Evolutionary conservation across 176 grass and related monocot species (phyloP).

Genomic region (Zizania latifolia): DNA sequence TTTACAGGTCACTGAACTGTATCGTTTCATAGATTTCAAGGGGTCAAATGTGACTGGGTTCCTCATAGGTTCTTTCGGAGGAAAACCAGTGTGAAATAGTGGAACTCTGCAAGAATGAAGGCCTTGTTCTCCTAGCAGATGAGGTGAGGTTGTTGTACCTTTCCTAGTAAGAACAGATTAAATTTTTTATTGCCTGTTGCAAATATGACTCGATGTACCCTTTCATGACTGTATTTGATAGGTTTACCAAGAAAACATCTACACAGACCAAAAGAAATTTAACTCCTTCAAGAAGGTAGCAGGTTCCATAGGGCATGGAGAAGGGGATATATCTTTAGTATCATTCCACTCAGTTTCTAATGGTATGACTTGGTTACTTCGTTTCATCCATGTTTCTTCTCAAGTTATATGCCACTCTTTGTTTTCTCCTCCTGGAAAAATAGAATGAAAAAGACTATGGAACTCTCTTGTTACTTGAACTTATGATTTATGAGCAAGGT

Average conservation of each 20-base stretch:
- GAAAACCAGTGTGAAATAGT: slow-evolving; percentile 58
- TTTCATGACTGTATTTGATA: slow-evolving; percentile 29
- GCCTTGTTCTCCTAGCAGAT: slow-evolving; percentile 74
- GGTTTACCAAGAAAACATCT: slow-evolving; percentile 88
- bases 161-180: not conserved
- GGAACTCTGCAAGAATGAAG: slow-evolving; percentile 67
- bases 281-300: slow-evolving; percentile 89
- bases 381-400: slow-evolving; percentile 9
- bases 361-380: slow-evolving; percentile 39
- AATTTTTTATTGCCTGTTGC: not conserved
- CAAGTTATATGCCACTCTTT: not conserved
- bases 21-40: not conserved
- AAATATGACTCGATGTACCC: not conserved
- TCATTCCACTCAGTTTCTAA: slow-evolving; percentile 81
- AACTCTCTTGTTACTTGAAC: not conserved
- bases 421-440: not conserved
- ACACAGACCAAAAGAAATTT: slow-evolving; percentile 59
- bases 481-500: not conserved
- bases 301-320: slow-evolving; percentile 54
- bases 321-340: slow-evolving; percentile 52
- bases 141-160: slow-evolving; percentile 48
- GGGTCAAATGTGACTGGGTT: not conserved
- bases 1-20: not conserved
- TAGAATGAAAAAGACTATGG: no score
- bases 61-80: slow-evolving; percentile 47